These are phyloP conservation scores for Fusarium tuaranense DNA, from an alignment of 2,329 filamentous ascomycete species.

Conservation along the genomic window DNA sequence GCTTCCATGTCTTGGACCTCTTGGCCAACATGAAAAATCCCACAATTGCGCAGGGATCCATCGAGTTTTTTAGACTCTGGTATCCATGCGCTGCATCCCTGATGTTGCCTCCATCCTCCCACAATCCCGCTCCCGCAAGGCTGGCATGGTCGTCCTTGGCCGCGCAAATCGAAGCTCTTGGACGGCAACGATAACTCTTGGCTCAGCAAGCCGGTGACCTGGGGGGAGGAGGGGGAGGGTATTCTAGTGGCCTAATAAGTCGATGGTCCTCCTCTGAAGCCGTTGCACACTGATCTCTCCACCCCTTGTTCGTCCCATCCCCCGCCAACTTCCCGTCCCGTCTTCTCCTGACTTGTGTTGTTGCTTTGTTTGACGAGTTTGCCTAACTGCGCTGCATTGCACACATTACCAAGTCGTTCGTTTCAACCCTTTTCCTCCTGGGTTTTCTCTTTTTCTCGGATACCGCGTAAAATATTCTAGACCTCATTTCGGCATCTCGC, in stretches of 20 bases:
- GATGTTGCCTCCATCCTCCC: conserved; percentile 14
- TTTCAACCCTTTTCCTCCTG: not conserved
- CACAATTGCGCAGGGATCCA: conserved; percentile 14
- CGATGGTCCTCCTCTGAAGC: not conserved
- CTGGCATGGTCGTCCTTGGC: conserved; percentile 25
- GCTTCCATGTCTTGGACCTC: not conserved
- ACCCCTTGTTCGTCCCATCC: conserved; percentile 5
- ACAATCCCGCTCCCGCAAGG: conserved; percentile 20
- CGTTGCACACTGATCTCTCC: not conserved
- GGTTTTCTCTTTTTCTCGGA: not conserved
- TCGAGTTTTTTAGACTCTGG: not conserved
- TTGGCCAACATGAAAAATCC: conserved; percentile 21
- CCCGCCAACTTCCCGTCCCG: not conserved
- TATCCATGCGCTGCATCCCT: conserved; percentile 6
- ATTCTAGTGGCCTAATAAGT: conserved; percentile 21
- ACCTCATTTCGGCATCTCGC: not conserved
- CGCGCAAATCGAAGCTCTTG: conserved; percentile 21
- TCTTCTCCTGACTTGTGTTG: conserved; percentile 2
- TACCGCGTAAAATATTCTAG: not conserved
- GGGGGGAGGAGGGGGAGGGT: not conserved
- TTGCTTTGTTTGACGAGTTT: conserved; percentile 7
- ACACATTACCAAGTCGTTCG: not conserved
- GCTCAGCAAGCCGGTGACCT: not conserved
- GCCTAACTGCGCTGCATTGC: not conserved
- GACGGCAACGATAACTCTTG: conserved; percentile 22